Base-by-base conservation (phyloP, 768 basidiomycete genomes). In the Royoungia palumana region DNA sequence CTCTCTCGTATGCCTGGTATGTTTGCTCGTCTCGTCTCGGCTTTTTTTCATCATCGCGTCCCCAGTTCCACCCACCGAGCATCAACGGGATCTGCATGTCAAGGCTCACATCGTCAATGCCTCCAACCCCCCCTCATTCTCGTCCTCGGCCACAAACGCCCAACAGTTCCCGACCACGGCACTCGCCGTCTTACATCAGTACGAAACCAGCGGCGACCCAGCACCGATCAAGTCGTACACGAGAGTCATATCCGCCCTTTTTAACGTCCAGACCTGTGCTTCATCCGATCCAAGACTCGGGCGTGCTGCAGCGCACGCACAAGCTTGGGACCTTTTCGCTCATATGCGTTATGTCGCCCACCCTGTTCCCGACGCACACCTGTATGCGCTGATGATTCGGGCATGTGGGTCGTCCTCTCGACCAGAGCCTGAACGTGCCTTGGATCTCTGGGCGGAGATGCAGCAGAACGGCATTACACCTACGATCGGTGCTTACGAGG, bases 301-400 rank as follows among this genome's bases (percentile, higher is more conserved):
- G 27, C 54, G 73, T 24, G 70, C 79, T 4, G 57, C 75, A 1
- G 80, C 79, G 2, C 79, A 78, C 27, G 87, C 89, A 0, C 85
- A 90, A 51, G 94, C 89, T 3, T 96, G 92, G 91, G 91, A 98
- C 61, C 78, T 97, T 35, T 97, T 91, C 66, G 74, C 88, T 2
- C 95, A 99, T 67, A 94, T 96, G 89, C 89, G 95, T 39, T 94
- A 96, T 52, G 89, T 90, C 13, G 91, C 95, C 1, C 93, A 98
- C 63, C 84, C 92, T 1, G 70, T 72, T 4, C 94, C 94, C 0
- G 82, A 87, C 53, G 73, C 73, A 13, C 66, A 75, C 20, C 72
- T 94, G 7, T 98, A 92, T 69, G 78, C 83, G 0, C 63, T 80
- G 30, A 96, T 99, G 93, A 92, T 99, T 57, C 77, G 79, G 5